Evolutionary conservation across 192 early-diverging fungal species (phyloP).

Genomic region (Rhizophagus clarus): DNA sequence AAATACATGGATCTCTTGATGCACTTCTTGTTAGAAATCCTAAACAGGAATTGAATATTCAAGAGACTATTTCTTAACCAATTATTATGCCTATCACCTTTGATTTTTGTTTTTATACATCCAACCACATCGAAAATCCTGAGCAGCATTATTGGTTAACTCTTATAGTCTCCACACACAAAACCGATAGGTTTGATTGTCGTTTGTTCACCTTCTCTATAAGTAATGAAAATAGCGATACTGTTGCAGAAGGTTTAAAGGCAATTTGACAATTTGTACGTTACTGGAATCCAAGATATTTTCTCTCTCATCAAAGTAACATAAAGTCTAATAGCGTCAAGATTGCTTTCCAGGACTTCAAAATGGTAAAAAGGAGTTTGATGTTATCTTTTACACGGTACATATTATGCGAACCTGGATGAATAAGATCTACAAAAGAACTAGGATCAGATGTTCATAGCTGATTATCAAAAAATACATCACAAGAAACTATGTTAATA

Average conservation of each 20-base stretch:
- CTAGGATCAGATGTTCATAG: neutral
- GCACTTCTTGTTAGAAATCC: neutral
- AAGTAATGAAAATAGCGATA: neutral
- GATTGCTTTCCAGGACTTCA: neutral
- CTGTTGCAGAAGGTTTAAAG: no score
- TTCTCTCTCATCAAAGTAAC: conserved; percentile 9
- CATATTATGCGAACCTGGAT: conserved; percentile 31
- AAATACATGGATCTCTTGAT: neutral
- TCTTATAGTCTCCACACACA: conserved; percentile 3
- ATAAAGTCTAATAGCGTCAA: neutral
- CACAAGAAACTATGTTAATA: neutral
- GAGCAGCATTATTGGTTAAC: neutral
- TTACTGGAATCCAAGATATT: neutral
- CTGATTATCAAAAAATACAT: neutral
- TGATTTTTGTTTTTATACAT: neutral
- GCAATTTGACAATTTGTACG: neutral
- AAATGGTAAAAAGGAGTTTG: conserved; percentile 1
- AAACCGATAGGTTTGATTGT: no score
- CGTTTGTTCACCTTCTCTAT: no score
- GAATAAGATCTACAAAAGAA: conserved; percentile 6
- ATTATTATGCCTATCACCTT: neutral
- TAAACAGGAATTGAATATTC: neutral
- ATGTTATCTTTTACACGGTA: conserved; percentile 14
- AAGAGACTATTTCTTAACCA: neutral
- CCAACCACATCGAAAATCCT: neutral